phyloP scores from a whole-genome alignment of 2,329 filamentous ascomycete species.

The Acrocalymma vagum region DNA sequence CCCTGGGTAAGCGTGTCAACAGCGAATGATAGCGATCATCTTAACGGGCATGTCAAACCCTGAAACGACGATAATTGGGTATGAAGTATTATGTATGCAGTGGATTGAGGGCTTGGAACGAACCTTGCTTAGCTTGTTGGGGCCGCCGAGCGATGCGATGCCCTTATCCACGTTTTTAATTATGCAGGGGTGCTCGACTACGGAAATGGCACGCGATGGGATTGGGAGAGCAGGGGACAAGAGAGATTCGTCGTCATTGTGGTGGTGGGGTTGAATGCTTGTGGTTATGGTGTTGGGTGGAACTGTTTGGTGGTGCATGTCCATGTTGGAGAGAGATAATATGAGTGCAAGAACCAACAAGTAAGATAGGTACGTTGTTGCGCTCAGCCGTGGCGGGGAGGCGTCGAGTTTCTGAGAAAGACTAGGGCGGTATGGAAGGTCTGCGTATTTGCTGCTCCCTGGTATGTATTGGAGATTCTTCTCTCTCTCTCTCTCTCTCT shows the following conservation, averaged over 20 bases:
- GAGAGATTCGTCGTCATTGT: conserved; percentile 13
- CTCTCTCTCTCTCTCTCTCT: no score
- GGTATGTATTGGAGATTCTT: no score
- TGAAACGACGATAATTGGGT: neutral
- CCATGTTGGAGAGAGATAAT: no score
- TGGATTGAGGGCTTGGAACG: conserved; percentile 11
- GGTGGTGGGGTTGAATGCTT: conserved; percentile 7
- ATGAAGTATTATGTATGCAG: conserved; percentile 1
- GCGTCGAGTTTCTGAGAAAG: no score
- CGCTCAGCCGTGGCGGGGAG: no score
- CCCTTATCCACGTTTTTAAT: conserved; percentile 71
- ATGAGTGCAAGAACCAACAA: no score
- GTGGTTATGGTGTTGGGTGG: conserved; percentile 1
- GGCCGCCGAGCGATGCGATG: conserved; percentile 68
- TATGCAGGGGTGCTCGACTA: conserved; percentile 73
- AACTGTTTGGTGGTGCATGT: conserved; percentile 8
- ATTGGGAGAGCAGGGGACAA: conserved; percentile 59
- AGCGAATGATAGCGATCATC: conserved; percentile 1
- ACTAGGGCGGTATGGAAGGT: no score
- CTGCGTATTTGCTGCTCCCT: no score
- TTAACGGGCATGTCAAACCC: conserved; percentile 13
- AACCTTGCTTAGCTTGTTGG: conserved; percentile 63
- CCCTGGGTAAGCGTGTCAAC: conserved; percentile 24
- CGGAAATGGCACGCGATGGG: conserved; percentile 62
- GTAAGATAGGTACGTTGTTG: no score